Conservation (phyloP, 208 protist genomes). For the Trypanosoma avium region DNA sequence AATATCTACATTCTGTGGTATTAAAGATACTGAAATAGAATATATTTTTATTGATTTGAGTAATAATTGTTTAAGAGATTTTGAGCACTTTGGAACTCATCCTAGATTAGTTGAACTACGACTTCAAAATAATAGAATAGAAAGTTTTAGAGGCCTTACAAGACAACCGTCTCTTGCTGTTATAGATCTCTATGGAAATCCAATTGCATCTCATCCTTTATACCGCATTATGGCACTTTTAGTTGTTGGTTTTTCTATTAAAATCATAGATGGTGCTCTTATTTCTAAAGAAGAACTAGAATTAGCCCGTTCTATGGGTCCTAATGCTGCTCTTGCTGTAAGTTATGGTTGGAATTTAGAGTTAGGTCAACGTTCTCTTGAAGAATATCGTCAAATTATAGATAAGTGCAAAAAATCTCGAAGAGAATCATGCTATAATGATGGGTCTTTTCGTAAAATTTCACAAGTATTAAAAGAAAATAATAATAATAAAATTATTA, state of each 20-base stretch:
- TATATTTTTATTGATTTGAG: slow-evolving; percentile 67
- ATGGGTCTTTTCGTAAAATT: slow-evolving; percentile 17
- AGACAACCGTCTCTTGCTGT: slow-evolving; percentile 52
- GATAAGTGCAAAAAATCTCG: slow-evolving; percentile 36
- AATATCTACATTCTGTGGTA: slow-evolving; percentile 51
- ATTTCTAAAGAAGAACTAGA: slow-evolving; percentile 55
- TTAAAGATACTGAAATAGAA: slow-evolving; percentile 39
- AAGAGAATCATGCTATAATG: neutral
- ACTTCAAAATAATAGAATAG: slow-evolving; percentile 56
- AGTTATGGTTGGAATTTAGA: slow-evolving; percentile 81
- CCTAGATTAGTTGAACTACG: slow-evolving; percentile 56
- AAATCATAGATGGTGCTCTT: slow-evolving; percentile 46
- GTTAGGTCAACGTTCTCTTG: slow-evolving; percentile 31
- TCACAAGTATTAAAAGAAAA: slow-evolving; percentile 16
- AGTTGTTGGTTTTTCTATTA: slow-evolving; percentile 64
- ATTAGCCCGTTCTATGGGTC: slow-evolving; percentile 34
- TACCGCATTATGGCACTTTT: slow-evolving; percentile 80
- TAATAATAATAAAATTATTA: neutral
- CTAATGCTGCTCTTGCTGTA: slow-evolving; percentile 61
- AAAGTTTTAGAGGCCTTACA: slow-evolving; percentile 66
- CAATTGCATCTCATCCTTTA: slow-evolving; percentile 62
- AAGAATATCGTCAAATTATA: slow-evolving; percentile 55
- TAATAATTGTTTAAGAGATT: slow-evolving; percentile 49
- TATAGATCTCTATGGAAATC: slow-evolving; percentile 61
- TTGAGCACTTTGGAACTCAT: slow-evolving; percentile 80